These are phyloP conservation scores for Eucalyptus erythrocorys DNA, from an alignment of 345 rosid species.

Conservation along the genomic window DNA sequence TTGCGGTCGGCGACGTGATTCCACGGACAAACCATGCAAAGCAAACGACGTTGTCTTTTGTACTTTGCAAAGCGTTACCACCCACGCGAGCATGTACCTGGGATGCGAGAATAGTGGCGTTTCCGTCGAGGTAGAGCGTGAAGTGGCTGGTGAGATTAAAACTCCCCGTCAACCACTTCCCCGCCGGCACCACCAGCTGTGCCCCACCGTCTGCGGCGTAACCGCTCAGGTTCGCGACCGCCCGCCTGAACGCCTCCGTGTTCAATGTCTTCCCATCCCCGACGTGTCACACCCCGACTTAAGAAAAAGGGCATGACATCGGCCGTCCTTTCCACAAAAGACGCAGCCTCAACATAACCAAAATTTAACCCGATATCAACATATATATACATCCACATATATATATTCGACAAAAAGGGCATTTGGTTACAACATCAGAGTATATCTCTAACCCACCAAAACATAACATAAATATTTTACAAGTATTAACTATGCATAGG, in stretches of 20 bases:
- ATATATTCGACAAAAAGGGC: no score
- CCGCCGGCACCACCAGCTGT: conserved; percentile 62
- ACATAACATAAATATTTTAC: no score
- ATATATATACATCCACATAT: no score
- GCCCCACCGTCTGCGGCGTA: conserved; percentile 53
- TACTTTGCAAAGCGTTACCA: not conserved
- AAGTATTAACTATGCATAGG: no score
- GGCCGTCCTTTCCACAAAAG: no score
- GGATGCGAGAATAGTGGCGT: conserved; percentile 59
- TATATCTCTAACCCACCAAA: no score
- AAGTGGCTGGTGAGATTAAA: conserved; percentile 77
- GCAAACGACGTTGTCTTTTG: not conserved
- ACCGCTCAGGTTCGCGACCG: conserved; percentile 35
- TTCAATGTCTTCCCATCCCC: conserved; percentile 72
- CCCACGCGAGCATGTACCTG: conserved; percentile 22
- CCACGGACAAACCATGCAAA: not conserved
- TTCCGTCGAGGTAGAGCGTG: conserved; percentile 63
- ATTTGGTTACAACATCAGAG: no score
- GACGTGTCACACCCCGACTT: conserved; percentile 38
- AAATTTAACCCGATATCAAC: no score
- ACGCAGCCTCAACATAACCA: no score
- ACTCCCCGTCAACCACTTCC: conserved; percentile 86
- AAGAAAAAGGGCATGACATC: no score
- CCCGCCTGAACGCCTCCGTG: conserved; percentile 43
- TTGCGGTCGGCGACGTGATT: not conserved